phyloP scores from a whole-genome alignment of 805 yeast genomes.

The Candida sonorensis region DNA sequence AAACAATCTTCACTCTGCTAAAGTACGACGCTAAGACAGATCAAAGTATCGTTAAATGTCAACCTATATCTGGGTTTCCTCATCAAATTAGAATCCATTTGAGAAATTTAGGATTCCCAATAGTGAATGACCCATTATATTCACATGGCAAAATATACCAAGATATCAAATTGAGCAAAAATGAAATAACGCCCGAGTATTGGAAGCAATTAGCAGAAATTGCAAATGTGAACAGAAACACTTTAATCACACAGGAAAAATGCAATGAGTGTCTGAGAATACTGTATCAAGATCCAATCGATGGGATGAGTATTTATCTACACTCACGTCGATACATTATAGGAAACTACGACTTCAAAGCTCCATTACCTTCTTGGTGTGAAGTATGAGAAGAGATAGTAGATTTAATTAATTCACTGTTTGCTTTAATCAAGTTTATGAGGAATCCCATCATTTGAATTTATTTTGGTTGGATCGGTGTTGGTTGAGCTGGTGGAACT shows the following conservation, averaged over 20 bases:
- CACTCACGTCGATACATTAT: background rate
- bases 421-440: too few relatives aligned
- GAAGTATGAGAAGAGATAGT: background rate
- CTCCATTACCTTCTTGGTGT: background rate
- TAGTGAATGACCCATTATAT: slow-evolving; percentile 27
- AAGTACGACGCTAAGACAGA: slow-evolving; percentile 20
- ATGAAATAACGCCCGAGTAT: background rate
- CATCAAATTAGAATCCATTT: slow-evolving; percentile 53
- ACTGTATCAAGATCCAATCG: background rate
- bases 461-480: too few relatives aligned
- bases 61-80: slow-evolving; percentile 42
- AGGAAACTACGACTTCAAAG: background rate
- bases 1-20: slow-evolving; percentile 13
- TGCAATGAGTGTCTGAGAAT: background rate
- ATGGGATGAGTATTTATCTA: background rate
- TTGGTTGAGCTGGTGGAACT: background rate
- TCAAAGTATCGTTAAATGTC: slow-evolving; percentile 37
- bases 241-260: background rate
- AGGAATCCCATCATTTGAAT: too few relatives aligned
- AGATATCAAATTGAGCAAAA: background rate
- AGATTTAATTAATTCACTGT: too few relatives aligned
- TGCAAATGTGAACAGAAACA: background rate
- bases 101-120: slow-evolving; percentile 34
- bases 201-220: background rate
- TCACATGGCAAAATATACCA: slow-evolving; percentile 5